These are phyloP conservation scores for Sclerotinia trifoliorum DNA, from an alignment of 2,329 filamentous ascomycete species.

Conservation along the genomic window DNA sequence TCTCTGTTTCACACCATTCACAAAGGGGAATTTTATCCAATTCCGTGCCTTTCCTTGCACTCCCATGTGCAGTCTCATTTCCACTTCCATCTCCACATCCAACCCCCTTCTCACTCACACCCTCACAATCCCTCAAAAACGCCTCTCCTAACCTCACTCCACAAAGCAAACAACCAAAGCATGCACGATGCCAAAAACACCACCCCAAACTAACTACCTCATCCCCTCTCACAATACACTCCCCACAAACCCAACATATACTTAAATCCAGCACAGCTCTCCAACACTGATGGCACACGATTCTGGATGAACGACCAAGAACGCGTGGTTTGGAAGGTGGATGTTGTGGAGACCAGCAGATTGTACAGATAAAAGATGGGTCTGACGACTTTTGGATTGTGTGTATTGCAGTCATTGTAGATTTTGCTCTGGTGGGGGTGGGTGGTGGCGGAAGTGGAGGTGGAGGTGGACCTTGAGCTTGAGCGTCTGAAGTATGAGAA, in stretches of 20 bases:
- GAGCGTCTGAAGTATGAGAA: neutral
- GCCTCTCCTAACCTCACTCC: slow-evolving; percentile 42
- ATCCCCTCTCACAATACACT: slow-evolving; percentile 52
- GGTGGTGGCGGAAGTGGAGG: neutral
- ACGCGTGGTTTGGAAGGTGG: slow-evolving; percentile 41
- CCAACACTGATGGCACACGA: slow-evolving; percentile 51
- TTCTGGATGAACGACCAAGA: slow-evolving; percentile 49
- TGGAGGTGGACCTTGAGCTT: neutral
- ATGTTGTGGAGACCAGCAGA: slow-evolving; percentile 50
- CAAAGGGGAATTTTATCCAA: slow-evolving; percentile 51
- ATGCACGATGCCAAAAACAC: slow-evolving; percentile 59
- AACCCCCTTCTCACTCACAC: slow-evolving; percentile 6
- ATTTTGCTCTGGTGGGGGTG: neutral
- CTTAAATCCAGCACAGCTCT: slow-evolving; percentile 51
- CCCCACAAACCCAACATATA: slow-evolving; percentile 58
- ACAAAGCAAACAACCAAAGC: slow-evolving; percentile 56
- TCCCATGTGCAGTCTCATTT: slow-evolving; percentile 8
- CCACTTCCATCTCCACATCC: slow-evolving; percentile 17
- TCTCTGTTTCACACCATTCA: slow-evolving; percentile 47
- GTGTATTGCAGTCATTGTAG: neutral
- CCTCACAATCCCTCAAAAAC: slow-evolving; percentile 5
- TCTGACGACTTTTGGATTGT: slow-evolving; percentile 13
- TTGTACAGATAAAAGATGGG: slow-evolving; percentile 53
- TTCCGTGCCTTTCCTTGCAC: slow-evolving; percentile 41
- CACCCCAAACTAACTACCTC: slow-evolving; percentile 59